Evolutionary conservation across 495 filamentous ascomycete species (phyloP), one percentile per base, ranked within the genome.

Genomic region (Bacidia rubella): DNA sequence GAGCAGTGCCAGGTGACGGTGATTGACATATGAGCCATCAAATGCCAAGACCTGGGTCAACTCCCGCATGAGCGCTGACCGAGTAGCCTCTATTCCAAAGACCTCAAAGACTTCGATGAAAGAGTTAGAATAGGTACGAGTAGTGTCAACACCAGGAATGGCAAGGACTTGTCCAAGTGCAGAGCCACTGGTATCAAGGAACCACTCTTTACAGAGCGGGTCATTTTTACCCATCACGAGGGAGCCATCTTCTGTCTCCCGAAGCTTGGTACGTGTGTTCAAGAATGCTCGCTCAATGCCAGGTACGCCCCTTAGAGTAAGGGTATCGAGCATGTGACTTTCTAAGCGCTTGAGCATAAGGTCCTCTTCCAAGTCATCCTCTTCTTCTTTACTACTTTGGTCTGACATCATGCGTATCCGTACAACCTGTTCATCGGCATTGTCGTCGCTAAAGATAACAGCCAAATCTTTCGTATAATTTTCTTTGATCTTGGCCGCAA

Each of bases 11-110:
- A 97, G 75, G 72, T 99, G 92, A 61, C 92, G 89, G 65, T 97
- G 88, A 64, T 99, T 99, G 74, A 99, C 92, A 64, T 99, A 97
- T 7, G 90, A 96, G 74, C 92, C 93, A 60, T 95, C 92, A 57
- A 97, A 96, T 10, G 93, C 85, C 66, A 99, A 69, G 66, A 99
- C 92, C 55, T 84, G 77, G 21, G 81, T 86, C 73, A 97, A 68
- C 63, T 99, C 93, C 27, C 82, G 78, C 64, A 97, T 77, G 29
- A 99, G 72, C 42, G 88, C 85, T 24, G 79, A 78, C 56, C 92
- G 81, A 46, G 88, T 86, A 54, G 89, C 92, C 64, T 99, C 92
- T 57, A 99, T 99, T 62, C 92, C 92, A 57, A 99, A 90, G 2
- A 92, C 84, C 41, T 88, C 82, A 47, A 96, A 82, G 55, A 94